These are phyloP conservation scores for Thalassiosira hispida DNA, from an alignment of 352 stramenopile species.

Conservation along the genomic window DNA sequence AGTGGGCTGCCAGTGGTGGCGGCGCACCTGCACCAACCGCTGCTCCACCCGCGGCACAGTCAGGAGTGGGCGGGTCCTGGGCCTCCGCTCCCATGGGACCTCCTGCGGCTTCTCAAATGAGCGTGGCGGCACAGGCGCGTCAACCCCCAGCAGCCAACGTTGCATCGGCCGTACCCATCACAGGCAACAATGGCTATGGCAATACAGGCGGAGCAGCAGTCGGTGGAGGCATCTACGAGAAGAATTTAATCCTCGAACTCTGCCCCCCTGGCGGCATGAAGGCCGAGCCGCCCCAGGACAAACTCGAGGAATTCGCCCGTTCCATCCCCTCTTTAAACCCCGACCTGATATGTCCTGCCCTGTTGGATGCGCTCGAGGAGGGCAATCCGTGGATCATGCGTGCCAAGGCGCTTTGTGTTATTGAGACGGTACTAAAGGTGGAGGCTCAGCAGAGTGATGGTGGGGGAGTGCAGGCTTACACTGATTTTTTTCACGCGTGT, in stretches of 20 bases:
- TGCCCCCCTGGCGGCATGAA: slow-evolving; percentile 94
- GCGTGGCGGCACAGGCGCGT: slow-evolving; percentile 24
- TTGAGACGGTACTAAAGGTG: slow-evolving; percentile 85
- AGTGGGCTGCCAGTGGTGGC: slow-evolving; percentile 51
- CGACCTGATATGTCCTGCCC: slow-evolving; percentile 92
- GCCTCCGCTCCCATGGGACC: slow-evolving; percentile 18
- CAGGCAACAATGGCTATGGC: neutral
- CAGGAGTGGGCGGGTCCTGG: slow-evolving; percentile 81
- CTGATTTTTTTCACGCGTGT: slow-evolving; percentile 83
- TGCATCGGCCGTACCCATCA: slow-evolving; percentile 10
- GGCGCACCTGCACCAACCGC: neutral
- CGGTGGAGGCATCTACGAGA: slow-evolving; percentile 89
- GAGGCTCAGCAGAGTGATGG: slow-evolving; percentile 36
- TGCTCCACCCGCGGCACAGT: neutral
- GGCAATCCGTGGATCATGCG: slow-evolving; percentile 88
- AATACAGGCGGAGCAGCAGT: neutral
- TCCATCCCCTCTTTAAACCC: slow-evolving; percentile 90
- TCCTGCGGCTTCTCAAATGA: slow-evolving; percentile 23
- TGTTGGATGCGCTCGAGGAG: slow-evolving; percentile 93
- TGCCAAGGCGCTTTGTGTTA: slow-evolving; percentile 93
- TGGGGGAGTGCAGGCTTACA: slow-evolving; percentile 63
- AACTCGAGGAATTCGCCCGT: slow-evolving; percentile 91
- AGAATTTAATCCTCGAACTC: slow-evolving; percentile 91
- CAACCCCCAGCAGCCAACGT: slow-evolving; percentile 57
- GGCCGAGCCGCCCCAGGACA: slow-evolving; percentile 92